A percentile compares a stretch with the other conserved stretches of the same genome.
These are phyloP conservation scores for Boletus rubescentipes DNA, from an alignment of 768 basidiomycete genomes.

Conservation along the genomic window DNA sequence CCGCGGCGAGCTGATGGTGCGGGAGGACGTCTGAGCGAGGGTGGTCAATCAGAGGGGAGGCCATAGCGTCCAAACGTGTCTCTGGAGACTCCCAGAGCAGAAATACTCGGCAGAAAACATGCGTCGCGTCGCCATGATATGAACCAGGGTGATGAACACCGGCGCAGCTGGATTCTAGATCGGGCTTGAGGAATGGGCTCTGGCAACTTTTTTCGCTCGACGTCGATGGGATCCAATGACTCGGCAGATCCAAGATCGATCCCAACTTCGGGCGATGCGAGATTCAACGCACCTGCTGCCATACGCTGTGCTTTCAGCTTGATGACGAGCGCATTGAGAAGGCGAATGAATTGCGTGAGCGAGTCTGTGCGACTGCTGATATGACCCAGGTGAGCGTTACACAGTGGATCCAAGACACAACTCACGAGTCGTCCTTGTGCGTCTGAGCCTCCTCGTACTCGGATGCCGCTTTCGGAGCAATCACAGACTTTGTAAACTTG, in stretches of 20 bases:
- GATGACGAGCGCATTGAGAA: conserved; percentile 83
- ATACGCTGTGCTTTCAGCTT: conserved; percentile 85
- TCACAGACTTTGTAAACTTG: conserved; percentile 93
- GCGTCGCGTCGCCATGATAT: conserved; percentile 98
- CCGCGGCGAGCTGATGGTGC: conserved; percentile 89
- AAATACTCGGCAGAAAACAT: conserved; percentile 99
- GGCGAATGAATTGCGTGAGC: conserved; percentile 79
- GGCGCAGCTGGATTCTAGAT: conserved; percentile 76
- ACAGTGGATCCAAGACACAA: background rate
- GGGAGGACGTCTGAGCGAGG: conserved; percentile 75
- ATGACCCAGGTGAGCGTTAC: background rate
- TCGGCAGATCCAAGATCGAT: conserved; percentile 93
- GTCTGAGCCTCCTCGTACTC: conserved; percentile 96
- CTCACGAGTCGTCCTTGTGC: conserved; percentile 89
- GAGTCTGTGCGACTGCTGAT: conserved; percentile 73
- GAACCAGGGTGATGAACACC: conserved; percentile 94
- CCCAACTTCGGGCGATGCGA: conserved; percentile 98
- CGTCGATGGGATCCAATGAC: conserved; percentile 93
- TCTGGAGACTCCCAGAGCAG: conserved; percentile 83
- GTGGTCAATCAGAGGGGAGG: background rate
- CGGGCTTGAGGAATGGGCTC: conserved; percentile 40
- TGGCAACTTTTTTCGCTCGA: conserved; percentile 88
- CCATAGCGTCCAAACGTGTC: conserved; percentile 98
- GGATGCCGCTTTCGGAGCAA: conserved; percentile 93
- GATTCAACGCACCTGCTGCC: conserved; percentile 94